Percentiles rank a stretch among this genome's conserved stretches.
Evolutionary conservation across 805 yeast genomes (phyloP).

Genomic region (Ogataea sp.): DNA sequence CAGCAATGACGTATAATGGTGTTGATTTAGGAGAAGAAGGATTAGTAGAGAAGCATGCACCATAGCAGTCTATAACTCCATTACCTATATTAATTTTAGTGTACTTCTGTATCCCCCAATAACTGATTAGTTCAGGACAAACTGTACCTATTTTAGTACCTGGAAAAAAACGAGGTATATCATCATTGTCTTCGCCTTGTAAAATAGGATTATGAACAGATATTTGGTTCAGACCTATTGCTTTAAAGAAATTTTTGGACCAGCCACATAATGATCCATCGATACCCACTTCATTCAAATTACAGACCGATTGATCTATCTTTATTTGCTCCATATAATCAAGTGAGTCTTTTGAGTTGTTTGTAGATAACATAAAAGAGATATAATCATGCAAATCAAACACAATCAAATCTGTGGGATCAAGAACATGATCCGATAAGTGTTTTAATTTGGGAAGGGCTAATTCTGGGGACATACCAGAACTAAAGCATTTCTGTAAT

Average conservation of each 20-base stretch:
- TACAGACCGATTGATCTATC: too few relatives aligned
- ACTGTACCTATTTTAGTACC: constrained; percentile 23
- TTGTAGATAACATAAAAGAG: constrained; percentile 19
- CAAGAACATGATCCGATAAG: constrained; percentile 22
- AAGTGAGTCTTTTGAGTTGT: constrained; percentile 7
- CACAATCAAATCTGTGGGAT: constrained; percentile 24
- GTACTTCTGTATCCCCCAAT: not conserved
- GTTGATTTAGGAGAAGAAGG: constrained; percentile 1
- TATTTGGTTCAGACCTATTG: too few relatives aligned
- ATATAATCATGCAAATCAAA: constrained; percentile 46
- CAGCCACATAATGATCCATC: constrained; percentile 58
- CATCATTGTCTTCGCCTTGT: constrained; percentile 2
- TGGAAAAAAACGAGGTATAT: constrained; percentile 20
- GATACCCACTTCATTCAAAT: constrained; percentile 31
- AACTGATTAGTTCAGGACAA: constrained; percentile 1
- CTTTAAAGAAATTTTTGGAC: constrained; percentile 21
- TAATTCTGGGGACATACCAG: constrained; percentile 44
- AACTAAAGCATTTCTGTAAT: constrained; percentile 28
- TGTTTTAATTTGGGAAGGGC: constrained; percentile 44
- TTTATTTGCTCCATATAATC: too few relatives aligned
- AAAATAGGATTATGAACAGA: too few relatives aligned
- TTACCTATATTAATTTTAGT: constrained; percentile 22
- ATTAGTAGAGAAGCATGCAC: constrained; percentile 36
- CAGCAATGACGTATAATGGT: constrained; percentile 45
- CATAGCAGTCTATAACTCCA: constrained; percentile 56